Conservation (phyloP, 106 monocot species). For the Alisma plantagoaquatica region DNA sequence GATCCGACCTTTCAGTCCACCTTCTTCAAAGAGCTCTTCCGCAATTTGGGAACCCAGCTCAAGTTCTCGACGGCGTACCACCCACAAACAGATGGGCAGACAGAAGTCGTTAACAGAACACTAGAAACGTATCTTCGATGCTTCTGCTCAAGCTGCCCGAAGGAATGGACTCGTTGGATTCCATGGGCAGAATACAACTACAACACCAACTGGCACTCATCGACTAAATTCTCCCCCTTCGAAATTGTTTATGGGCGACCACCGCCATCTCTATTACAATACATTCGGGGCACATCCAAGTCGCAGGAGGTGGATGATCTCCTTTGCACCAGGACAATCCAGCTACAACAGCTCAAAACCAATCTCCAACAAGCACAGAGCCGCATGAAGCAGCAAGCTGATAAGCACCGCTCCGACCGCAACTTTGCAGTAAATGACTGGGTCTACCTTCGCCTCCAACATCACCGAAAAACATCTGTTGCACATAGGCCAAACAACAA, state of each 20-base stretch:
- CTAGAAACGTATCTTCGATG: neutral
- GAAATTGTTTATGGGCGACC: conserved; percentile 1
- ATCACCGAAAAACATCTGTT: neutral
- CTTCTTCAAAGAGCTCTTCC: neutral
- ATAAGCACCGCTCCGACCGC: neutral
- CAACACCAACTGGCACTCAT: neutral
- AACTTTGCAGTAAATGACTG: neutral
- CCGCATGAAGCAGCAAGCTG: neutral
- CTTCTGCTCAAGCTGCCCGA: neutral
- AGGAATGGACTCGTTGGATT: conserved; percentile 1
- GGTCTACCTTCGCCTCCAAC: neutral
- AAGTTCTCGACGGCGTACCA: neutral
- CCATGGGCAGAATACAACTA: conserved; percentile 2
- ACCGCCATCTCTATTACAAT: neutral
- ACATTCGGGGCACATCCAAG: neutral
- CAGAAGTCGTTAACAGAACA: neutral
- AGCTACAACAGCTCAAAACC: neutral
- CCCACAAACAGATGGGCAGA: conserved; percentile 10
- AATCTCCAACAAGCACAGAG: neutral
- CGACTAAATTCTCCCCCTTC: neutral
- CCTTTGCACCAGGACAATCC: neutral
- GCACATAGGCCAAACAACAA: neutral
- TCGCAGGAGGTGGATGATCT: neutral
- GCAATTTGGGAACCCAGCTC: neutral
- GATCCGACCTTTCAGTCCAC: neutral